Evolutionary conservation across 192 early-diverging fungal species (phyloP), one percentile per base, ranked within the genome.

Genomic region (Coemansia sp.): DNA sequence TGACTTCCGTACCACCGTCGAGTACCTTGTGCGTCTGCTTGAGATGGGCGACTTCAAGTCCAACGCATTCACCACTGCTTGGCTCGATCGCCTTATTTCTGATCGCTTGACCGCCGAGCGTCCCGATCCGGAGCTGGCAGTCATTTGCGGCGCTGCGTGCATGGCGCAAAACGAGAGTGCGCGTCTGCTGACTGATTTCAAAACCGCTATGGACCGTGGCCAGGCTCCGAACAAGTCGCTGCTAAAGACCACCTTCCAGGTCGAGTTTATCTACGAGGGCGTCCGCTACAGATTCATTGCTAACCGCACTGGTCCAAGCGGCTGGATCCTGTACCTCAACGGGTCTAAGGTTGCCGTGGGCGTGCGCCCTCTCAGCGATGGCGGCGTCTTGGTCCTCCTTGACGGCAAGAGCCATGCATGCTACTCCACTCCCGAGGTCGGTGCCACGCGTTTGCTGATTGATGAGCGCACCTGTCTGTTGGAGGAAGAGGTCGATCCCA

Each of bases 1-100:
- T 72, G 96, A 97, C 67, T 99, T 99, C 88, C 88, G 97, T 50
- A 99, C 96, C 11, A 97, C 97, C 7, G 93, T 97, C 48, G 97
- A 99, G 85, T 99, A 97, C 64, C 88, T 99, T 31, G 90, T 97
- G 75, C 89, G 91, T 67, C 86, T 99, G 55, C 82, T 97, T 31
- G 97, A 99, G 76, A 93, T 90, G 48, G 84, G 89, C 12, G 93
- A 91, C 68, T 99, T 94, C 63, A 84, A 88, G 56, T 87, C 91
- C 61, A 99, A 99, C 82, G 83, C 85, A 6, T 89, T 97, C 69
- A 96, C 92, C 22, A 99, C 97, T 48, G 91, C 91, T 34, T 99
- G 97, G 96, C 86, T 99, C 33, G 97, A 99, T 72, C 90, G 84
- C 62, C 78, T 98, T 56, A 99, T 99, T 65, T 90, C 91, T 29